Percentiles rank a stretch among this genome's conserved stretches.
Evolutionary conservation across 2,329 filamentous ascomycete genomes (phyloP).

Genomic region (Chaetomiaceae sp.): DNA sequence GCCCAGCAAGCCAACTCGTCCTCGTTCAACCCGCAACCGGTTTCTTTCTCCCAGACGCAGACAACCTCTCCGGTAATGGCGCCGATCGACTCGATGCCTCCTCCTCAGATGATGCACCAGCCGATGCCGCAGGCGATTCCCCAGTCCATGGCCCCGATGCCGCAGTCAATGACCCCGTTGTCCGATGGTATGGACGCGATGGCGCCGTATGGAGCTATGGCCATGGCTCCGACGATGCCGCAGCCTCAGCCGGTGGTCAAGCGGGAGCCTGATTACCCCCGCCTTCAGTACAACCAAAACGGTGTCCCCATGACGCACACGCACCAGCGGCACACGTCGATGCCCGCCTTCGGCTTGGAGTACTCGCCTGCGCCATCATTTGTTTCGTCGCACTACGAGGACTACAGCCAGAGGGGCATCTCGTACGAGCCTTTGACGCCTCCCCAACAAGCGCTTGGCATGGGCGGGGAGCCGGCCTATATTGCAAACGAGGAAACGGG

Average conservation of each 20-base stretch:
- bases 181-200: conserved; percentile 67
- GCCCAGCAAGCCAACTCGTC: conserved; percentile 98
- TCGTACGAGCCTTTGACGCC: conserved; percentile 97
- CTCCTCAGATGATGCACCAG: conserved; percentile 55
- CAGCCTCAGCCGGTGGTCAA: conserved; percentile 70
- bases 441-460: conserved; percentile 79
- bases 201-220: conserved; percentile 63
- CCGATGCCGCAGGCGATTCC: conserved; percentile 23
- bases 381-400: conserved; percentile 96
- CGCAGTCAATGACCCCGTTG: conserved; percentile 51
- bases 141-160: conserved; percentile 18
- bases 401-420: conserved; percentile 93
- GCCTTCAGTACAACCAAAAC: conserved; percentile 87
- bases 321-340: conserved; percentile 94
- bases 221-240: conserved; percentile 63
- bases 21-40: conserved; percentile 79
- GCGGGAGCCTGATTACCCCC: conserved; percentile 78
- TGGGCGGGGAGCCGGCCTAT: conserved; percentile 87
- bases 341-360: conserved; percentile 91
- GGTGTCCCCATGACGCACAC: conserved; percentile 77
- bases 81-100: conserved; percentile 88
- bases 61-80: conserved; percentile 85
- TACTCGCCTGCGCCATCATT: conserved; percentile 98
- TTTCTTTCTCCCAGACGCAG: conserved; percentile 68
- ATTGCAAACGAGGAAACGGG: conserved; percentile 98